These are phyloP conservation scores for Dryas octopetala DNA, from an alignment of 306 rosid species.

Conservation along the genomic window DNA sequence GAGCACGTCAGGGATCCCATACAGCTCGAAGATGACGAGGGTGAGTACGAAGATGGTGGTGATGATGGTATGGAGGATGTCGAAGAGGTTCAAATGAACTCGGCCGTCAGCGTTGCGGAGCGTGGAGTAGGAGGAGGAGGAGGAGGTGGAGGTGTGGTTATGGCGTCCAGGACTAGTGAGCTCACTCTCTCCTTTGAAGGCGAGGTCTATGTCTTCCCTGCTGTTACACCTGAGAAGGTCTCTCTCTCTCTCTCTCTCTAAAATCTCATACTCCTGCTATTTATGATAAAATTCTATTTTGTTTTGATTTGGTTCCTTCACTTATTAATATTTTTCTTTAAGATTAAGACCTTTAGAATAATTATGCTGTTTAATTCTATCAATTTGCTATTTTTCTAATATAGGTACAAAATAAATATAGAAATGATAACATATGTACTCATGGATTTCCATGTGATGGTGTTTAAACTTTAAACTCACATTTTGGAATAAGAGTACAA, in stretches of 20 bases:
- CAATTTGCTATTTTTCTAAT: neutral
- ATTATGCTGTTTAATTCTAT: constrained; percentile 1
- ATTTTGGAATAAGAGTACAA: neutral
- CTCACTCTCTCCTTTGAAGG: constrained; percentile 98
- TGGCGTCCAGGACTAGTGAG: constrained; percentile 74
- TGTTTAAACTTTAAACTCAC: neutral
- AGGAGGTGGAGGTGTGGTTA: constrained; percentile 20
- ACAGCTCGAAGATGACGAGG: constrained; percentile 47
- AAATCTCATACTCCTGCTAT: neutral
- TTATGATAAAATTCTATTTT: neutral
- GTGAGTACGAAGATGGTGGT: constrained; percentile 48
- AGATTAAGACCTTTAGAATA: neutral
- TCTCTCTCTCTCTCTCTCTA: neutral
- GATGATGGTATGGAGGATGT: constrained; percentile 63
- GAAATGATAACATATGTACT: neutral
- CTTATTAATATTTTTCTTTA: neutral
- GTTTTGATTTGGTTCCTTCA: neutral
- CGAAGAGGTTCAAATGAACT: constrained; percentile 45
- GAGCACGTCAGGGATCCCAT: constrained; percentile 37
- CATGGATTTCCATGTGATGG: neutral
- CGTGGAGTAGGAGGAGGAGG: constrained; percentile 28
- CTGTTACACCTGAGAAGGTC: constrained; percentile 89
- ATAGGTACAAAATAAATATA: neutral
- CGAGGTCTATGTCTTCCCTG: constrained; percentile 90
- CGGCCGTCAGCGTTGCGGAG: constrained; percentile 44